Base-by-base conservation (phyloP, 2,329 filamentous ascomycete species). In the Blastomyces percursus region DNA sequence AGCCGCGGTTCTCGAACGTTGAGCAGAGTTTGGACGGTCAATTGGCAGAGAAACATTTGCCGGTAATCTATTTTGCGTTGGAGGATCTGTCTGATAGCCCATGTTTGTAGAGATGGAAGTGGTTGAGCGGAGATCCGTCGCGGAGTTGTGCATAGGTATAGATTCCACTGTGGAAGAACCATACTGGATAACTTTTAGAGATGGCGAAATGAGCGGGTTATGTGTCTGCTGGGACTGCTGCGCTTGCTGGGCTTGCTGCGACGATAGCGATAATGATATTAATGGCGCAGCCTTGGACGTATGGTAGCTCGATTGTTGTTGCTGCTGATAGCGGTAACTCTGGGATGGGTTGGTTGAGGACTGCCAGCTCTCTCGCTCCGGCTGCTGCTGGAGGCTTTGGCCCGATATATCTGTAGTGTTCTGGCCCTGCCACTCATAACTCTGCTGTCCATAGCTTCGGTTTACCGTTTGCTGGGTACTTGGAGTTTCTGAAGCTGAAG, bases 371-470 rank as follows among this genome's bases (percentile, higher is more conserved):
- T n/a, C 38, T 24, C 57, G 60, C 54, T 61, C 54, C 16, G 30
- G 38, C 40, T 63, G 60, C 19, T 52, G 58, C 35, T 42, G 32
- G 16, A 51, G 12, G 58, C 35, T 62, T 40, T 61, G 54, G 9
- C 21, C 27, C 4, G 64, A 60, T 35, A 44, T 30, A 32, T 55
- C 46, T 19, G 62, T 24, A 30, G 44, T n/a, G n/a, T 54, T 61
- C 14, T 64, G 63, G 30, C 55, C 62, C 51, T 62, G 62, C 64
- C 64, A 67, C 52, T 44, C 52, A 42, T 61, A 61, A 11, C 62
- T 52, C 30, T 58, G 61, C 42, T 64, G 65, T 14, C 44, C 59
- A 14, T 66, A 66, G 19, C 35, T 46, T 7, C 61, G 61, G 32
- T 63, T 44, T 8, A 54, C 38, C 2, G 58, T 40, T 21, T 55